Conservation (phyloP, 1,139 yeast genomes). For the Lodderomyces orthopsilosis region DNA sequence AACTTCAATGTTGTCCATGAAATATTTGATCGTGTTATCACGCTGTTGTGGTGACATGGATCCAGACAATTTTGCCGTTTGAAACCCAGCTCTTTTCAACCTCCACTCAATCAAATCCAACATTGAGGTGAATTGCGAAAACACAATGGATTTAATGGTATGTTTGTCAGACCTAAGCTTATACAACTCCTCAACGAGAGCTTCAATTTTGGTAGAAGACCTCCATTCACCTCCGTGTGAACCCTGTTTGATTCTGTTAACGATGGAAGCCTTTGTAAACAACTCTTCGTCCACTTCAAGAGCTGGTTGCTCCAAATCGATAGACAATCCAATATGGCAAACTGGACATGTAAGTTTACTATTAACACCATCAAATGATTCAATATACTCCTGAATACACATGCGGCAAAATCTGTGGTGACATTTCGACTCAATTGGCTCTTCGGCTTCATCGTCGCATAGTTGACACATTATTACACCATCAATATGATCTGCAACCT, state of each 20-base stretch:
- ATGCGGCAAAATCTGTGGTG: conserved; percentile 90
- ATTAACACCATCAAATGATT: conserved; percentile 66
- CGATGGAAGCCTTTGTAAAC: conserved; percentile 77
- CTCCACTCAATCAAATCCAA: conserved; percentile 95
- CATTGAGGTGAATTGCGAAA: conserved; percentile 96
- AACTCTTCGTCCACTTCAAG: conserved; percentile 67
- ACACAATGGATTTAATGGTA: conserved; percentile 92
- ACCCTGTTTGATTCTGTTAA: conserved; percentile 79
- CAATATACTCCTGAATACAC: conserved; percentile 87
- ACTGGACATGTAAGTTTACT: conserved; percentile 82
- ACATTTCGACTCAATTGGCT: conserved; percentile 90
- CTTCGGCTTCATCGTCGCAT: conserved; percentile 98
- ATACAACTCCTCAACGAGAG: conserved; percentile 88
- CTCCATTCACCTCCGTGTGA: conserved; percentile 76
- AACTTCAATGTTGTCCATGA: conserved; percentile 87
- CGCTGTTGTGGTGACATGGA: conserved; percentile 96
- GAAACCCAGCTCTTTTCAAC: conserved; percentile 86
- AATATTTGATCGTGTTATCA: conserved; percentile 83
- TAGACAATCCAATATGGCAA: conserved; percentile 88
- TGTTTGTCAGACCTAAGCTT: conserved; percentile 79
- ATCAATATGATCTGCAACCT: conserved; percentile 32
- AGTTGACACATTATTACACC: conserved; percentile 83
- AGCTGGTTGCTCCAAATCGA: conserved; percentile 86
- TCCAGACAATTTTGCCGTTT: conserved; percentile 90
- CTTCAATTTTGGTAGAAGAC: conserved; percentile 94